These are phyloP conservation scores for Alternaria incomplexa DNA, from an alignment of 2,329 filamentous ascomycete species.

Conservation along the genomic window DNA sequence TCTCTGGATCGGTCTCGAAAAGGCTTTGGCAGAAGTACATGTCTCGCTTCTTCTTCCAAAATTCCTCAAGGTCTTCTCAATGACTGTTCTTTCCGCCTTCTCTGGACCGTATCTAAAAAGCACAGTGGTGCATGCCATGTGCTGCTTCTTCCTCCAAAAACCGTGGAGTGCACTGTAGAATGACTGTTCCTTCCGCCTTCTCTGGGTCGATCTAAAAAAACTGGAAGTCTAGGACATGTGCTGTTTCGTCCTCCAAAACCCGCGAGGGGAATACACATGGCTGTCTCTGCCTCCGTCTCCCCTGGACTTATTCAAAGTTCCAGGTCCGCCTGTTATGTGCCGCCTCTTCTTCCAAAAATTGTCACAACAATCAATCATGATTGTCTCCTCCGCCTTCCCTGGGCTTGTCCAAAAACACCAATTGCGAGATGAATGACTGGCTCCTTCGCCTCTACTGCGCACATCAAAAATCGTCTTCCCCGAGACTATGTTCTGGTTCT, in stretches of 20 bases:
- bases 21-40: accelerated
- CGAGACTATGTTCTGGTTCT: not conserved
- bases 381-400: not conserved
- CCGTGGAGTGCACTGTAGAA: not conserved
- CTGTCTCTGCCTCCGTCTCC: not conserved
- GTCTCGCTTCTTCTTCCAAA: not conserved
- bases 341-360: not conserved
- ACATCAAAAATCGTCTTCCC: not conserved
- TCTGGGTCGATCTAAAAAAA: not conserved
- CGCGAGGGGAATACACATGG: accelerated
- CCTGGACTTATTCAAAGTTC: not conserved
- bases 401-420: not conserved
- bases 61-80: accelerated
- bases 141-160: not conserved
- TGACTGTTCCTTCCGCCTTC: not conserved
- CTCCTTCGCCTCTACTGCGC: not conserved
- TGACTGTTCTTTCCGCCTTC: not conserved
- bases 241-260: not conserved
- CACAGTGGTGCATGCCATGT: not conserved
- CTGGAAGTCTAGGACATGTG: not conserved
- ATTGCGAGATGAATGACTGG: not conserved
- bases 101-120: not conserved
- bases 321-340: accelerated
- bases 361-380: not conserved
- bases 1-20: not conserved